Percentiles rank a stretch among this genome's conserved stretches.
Evolutionary conservation across 768 basidiomycete species (phyloP).

Genomic region (Russula virescens): DNA sequence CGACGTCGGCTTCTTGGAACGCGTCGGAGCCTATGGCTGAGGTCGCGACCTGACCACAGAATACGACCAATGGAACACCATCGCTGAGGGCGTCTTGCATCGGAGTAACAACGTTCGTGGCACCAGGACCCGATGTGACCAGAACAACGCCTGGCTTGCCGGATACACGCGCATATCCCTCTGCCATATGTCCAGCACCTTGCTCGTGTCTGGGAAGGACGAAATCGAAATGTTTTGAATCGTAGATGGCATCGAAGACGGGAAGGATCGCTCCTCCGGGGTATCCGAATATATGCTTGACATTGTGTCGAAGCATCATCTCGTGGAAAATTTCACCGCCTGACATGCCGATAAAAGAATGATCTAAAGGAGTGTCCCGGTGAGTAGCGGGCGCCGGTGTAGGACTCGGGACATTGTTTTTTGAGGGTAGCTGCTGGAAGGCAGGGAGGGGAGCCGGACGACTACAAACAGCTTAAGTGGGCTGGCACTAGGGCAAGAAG

Average conservation of each 20-base stretch:
- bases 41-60: constrained; percentile 97
- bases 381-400: constrained; percentile 33
- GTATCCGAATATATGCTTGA: constrained; percentile 97
- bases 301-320: constrained; percentile 97
- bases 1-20: constrained; percentile 96
- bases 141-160: constrained; percentile 97
- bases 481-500: background rate
- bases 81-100: constrained; percentile 98
- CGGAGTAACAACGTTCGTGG: constrained; percentile 95
- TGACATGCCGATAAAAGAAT: constrained; percentile 88
- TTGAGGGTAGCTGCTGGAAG: constrained; percentile 46
- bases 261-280: constrained; percentile 97
- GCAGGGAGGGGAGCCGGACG: constrained; percentile 58
- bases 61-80: constrained; percentile 91
- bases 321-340: constrained; percentile 99
- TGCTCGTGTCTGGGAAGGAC: constrained; percentile 96
- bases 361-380: constrained; percentile 54
- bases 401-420: constrained; percentile 35
- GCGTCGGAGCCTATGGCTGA: constrained; percentile 98
- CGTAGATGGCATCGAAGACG: constrained; percentile 99
- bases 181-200: constrained; percentile 98
- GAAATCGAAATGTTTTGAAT: constrained; percentile 92
- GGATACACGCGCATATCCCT: constrained; percentile 95
- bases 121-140: constrained; percentile 96
- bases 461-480: constrained; percentile 32